Evolutionary conservation across 1,284 basidiomycete genomes (phyloP), one percentile per base, ranked within the genome.

Genomic region (Trametes pubescens): DNA sequence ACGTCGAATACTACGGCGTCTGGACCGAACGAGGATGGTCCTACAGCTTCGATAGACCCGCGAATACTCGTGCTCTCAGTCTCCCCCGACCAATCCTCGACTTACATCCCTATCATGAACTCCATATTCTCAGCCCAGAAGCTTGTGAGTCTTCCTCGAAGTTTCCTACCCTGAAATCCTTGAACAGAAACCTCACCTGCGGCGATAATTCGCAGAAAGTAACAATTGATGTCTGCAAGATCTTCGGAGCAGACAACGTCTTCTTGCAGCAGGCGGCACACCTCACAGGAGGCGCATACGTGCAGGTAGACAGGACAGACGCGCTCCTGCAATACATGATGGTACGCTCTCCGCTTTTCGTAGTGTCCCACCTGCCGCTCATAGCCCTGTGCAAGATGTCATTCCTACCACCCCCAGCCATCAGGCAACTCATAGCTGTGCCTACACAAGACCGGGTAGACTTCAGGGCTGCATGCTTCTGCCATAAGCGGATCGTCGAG

Each of bases 101-200:
- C 94, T 32, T 97, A 97, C 77, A 97, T 99, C 57, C 94, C 97
- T 13, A 89, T 99, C 76, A 99, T 99, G 98, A 99, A 99, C 76
- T 93, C 95, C 62, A 99, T 99, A 57, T 99, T 99, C 79, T 96
- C 96, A 3, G 98, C 98, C 0, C 98, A 99, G 77, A 99, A 99
- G 80, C 84, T 95, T 62, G 95, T 68, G 21, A 53, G 64, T 93
- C 67, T 71, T 87, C 79, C 59, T 43, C 46, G 35, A 49, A 54
- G 51, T 40, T 61, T 21, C 14, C 21, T 13, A 6, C 38, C 35
- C 6, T 11, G n/a, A 51, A 63, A 56, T 34, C 44, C 21, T 26
- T 21, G 38, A 52, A 21, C 16, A 35, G 1, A 46, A 26, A 65
- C 21, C 29, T 57, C 38, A 43, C 26, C 26, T 47, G 56, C 24